Percentiles rank a stretch among this genome's conserved stretches.
These are phyloP conservation scores for Fistulinella prunicolor DNA, from an alignment of 768 basidiomycete genomes.

Conservation along the genomic window DNA sequence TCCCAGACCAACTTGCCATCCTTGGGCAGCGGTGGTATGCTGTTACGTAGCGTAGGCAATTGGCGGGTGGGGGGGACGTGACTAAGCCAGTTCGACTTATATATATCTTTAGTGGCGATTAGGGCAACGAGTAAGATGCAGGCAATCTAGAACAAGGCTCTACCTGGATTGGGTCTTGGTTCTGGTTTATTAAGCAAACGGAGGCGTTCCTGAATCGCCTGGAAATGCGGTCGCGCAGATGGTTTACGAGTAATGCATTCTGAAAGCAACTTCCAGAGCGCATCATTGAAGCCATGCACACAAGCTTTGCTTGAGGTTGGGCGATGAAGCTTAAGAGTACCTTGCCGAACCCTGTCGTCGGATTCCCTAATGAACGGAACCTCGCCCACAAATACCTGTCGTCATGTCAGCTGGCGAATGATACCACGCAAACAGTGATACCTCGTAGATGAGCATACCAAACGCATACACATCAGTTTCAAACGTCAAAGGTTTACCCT, in stretches of 20 bases:
- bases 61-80: too few relatives aligned
- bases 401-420: background rate
- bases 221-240: constrained; percentile 2
- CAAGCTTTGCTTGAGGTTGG: background rate
- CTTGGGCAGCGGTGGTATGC: background rate
- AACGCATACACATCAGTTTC: constrained; percentile 32
- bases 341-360: background rate
- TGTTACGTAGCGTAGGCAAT: background rate
- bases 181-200: background rate
- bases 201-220: background rate
- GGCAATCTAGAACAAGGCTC: background rate
- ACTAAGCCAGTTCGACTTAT: background rate
- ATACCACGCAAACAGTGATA: background rate
- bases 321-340: background rate
- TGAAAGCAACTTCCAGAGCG: constrained; percentile 4
- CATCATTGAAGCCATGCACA: constrained; percentile 4
- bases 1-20: background rate
- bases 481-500: constrained; percentile 8
- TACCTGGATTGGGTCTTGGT: background rate
- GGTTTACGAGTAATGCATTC: constrained; percentile 1
- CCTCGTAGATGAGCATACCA: constrained; percentile 31
- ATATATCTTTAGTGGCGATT: too few relatives aligned
- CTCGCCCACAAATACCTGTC: constrained; percentile 9
- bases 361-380: constrained; percentile 6
- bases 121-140: background rate